These are phyloP conservation scores for Iberis pinnata DNA, from an alignment of 345 rosid species.

Conservation along the genomic window DNA sequence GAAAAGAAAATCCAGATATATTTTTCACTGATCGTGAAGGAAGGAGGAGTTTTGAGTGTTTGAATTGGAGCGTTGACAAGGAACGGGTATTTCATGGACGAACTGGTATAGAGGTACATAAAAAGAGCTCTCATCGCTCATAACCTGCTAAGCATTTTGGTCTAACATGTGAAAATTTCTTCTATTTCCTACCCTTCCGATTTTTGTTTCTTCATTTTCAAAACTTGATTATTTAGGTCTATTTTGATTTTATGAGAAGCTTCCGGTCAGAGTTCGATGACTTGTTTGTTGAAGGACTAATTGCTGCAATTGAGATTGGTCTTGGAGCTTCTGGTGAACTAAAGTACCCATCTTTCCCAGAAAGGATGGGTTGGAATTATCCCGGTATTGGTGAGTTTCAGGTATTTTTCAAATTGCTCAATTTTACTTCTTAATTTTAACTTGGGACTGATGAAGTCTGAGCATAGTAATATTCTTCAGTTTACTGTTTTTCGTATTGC, in stretches of 20 bases:
- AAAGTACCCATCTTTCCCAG: conserved; percentile 77
- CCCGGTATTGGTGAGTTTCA: conserved; percentile 99
- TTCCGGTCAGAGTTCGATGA: conserved; percentile 84
- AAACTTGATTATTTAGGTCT: conserved; percentile 47
- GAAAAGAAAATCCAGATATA: conserved; percentile 80
- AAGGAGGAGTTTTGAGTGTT: conserved; percentile 69
- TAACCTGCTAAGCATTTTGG: neutral
- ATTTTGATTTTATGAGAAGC: conserved; percentile 96
- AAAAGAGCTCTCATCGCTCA: neutral
- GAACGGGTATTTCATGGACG: conserved; percentile 85
- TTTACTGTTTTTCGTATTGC: conserved; percentile 14
- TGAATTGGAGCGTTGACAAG: conserved; percentile 86
- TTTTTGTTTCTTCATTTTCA: conserved; percentile 2
- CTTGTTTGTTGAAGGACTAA: conserved; percentile 57
- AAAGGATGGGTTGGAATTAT: conserved; percentile 86
- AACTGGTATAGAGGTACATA: conserved; percentile 79
- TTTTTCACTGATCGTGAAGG: conserved; percentile 90
- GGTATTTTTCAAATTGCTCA: conserved; percentile 42
- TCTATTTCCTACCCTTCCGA: neutral
- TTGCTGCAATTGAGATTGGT: conserved; percentile 78
- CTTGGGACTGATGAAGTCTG: conserved; percentile 5
- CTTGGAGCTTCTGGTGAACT: conserved; percentile 88
- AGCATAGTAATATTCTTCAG: neutral
- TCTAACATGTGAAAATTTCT: conserved; percentile 1
- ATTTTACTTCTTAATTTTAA: conserved; percentile 7